Evolutionary conservation across 208 protist genomes (phyloP), one percentile per base, ranked within the genome.

Genomic region (Trypanosoma rangeli): DNA sequence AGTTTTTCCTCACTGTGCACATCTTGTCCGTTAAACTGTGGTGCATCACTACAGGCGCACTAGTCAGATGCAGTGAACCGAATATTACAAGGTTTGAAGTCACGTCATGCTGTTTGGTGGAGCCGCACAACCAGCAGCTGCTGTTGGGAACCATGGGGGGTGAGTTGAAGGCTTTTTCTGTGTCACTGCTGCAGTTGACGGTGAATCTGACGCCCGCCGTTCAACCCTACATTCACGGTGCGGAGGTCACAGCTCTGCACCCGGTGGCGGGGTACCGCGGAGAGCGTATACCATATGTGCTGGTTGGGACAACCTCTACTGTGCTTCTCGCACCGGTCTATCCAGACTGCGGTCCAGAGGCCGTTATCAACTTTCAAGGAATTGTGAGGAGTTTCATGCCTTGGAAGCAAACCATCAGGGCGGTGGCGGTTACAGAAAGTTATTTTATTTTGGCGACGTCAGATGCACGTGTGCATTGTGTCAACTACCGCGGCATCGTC

Each of bases 101-200:
- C 22, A 76, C 78, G 5, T 48, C 74, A 39, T 83, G 76, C 58
- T 72, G 77, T 26, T 28, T 84, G 8, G 63, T 86, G n/a, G 53
- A 66, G 26, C 80, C 83, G 18, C 68, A 86, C 24, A 58, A 72
- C 24, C 76, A 80, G 15, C 80, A 86, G 65, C 70, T 86, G 26
- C 26, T 89, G 24, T 54, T 85, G 10, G 76, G 73, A 46, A 76
- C 78, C 33, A 83, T 84, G 73, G 49, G 44, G 10, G 83, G 83
- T 49, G 83, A 89, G 46, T 22, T 89, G 16, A 80, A 74, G 61
- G 70, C 48, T 13, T 82, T 86, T 62, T 78, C 78, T n/a, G 76
- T 89, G 3, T 42, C 80, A 22, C 56, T 84, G 12, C 73, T 74
- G 5, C 46, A 79, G 35, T 37, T 46, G 10, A 82, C 74, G n/a